Evolutionary conservation across 1,284 basidiomycete genomes (phyloP), one percentile per base, ranked within the genome.

Genomic region (Boletellus deceptivus): DNA sequence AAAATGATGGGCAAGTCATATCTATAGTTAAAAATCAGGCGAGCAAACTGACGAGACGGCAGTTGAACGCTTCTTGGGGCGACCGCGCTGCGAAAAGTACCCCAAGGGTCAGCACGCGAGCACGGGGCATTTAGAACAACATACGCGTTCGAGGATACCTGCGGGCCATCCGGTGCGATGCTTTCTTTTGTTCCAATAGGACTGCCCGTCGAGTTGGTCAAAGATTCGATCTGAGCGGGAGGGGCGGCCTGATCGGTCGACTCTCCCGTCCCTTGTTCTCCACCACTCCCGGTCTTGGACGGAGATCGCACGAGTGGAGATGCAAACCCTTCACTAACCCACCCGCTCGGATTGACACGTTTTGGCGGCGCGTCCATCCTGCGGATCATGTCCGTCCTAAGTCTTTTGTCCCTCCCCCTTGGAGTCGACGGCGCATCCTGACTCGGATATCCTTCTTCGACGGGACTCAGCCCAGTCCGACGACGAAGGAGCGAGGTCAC

Each of bases 321-420:
- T 16, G 50, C 48, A 8, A 66, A 60, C n/a, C 71, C 73, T 55
- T 80, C 77, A 43, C 74, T 80, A 37, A 86, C 75, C 76, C 75
- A 82, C 10, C 89, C 92, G 69, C 86, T 93, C 2, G 90, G 90
- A 65, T 95, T 86, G 40, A 97, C 78, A n/a, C 83, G 76, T 55
- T 86, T 87, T 2, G 91, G 89, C 1, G 84, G 84, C 45, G 82
- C 83, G 49, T 91, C 86, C 70, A 91, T 81, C 35, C 92, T 76
- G 37, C 85, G 82, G 59, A 96, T 94, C 93, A 95, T 95, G 55
- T 91, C 85, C 31, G 86, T 76, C 37, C 80, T 73, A n/a, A 94
- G 57, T 46, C 70, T 76, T 36, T 62, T 65, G 3, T 31, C 39
- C n/a, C 56, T 61, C 35, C 59, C 63, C n/a, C 52, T 57, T 1